Conservation (phyloP, 164 flowering plant species). For the Cinnamomum chago region DNA sequence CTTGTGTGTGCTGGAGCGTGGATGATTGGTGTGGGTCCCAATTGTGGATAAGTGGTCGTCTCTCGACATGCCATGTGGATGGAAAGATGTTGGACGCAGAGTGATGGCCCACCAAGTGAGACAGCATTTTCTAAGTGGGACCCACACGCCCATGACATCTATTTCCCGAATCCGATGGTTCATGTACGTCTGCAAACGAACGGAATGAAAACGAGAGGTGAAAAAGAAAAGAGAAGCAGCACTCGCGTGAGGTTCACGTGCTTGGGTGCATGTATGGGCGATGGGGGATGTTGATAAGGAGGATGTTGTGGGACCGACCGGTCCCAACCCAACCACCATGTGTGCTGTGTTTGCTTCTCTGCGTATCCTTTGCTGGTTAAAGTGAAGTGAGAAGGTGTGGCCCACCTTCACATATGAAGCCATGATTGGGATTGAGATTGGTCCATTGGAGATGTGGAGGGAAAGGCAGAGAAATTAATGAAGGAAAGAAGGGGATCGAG, state of each 20-base stretch:
- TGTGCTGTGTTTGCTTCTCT: too few species aligned
- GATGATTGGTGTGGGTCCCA: background rate
- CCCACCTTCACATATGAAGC: background rate
- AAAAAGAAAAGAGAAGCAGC: background rate
- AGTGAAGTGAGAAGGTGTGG: background rate
- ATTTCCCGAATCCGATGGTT: background rate
- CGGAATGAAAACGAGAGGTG: background rate
- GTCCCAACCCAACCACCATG: too few species aligned
- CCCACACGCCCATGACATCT: background rate
- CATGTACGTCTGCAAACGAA: background rate
- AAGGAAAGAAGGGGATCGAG: background rate
- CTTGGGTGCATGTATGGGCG: background rate
- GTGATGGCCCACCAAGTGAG: background rate
- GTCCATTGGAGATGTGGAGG: too few species aligned
- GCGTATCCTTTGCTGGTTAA: too few species aligned
- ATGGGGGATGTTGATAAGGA: background rate
- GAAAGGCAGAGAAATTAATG: background rate
- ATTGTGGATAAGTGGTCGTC: background rate
- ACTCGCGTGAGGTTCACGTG: slow-evolving; percentile 1
- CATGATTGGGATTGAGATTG: background rate
- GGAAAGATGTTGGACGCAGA: background rate
- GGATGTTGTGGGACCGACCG: background rate
- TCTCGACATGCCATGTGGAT: background rate
- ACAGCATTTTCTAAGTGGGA: background rate
- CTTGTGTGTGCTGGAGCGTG: too few species aligned